phyloP scores from a whole-genome alignment of 2,329 filamentous ascomycete species.

The Colletotrichum abscissum region DNA sequence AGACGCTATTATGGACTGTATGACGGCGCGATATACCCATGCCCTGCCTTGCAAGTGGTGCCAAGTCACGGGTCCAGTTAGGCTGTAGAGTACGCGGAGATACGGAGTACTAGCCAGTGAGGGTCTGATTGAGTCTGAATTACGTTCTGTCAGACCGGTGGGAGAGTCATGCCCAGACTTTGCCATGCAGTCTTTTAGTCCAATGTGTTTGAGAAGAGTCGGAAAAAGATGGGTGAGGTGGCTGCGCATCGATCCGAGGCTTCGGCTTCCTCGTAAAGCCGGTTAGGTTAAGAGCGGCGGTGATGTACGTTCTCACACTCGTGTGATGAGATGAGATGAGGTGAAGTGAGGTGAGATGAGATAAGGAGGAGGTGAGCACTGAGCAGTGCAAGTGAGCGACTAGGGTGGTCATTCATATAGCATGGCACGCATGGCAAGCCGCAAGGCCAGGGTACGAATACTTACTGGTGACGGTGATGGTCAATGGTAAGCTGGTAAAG shows the following conservation, averaged over 20 bases:
- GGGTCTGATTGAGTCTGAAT: neutral
- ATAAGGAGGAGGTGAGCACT: neutral
- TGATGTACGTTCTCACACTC: neutral
- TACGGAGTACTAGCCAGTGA: neutral
- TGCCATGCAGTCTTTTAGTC: neutral
- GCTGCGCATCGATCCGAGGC: neutral
- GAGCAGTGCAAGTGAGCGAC: neutral
- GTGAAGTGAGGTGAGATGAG: neutral
- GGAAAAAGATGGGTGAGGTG: neutral
- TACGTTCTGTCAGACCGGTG: neutral
- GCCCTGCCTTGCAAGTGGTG: neutral
- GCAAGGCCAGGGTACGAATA: neutral
- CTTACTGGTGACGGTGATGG: too few relatives aligned
- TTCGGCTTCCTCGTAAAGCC: neutral
- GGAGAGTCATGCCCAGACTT: neutral
- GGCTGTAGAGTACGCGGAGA: neutral
- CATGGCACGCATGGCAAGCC: neutral
- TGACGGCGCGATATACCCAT: conserved; percentile 20
- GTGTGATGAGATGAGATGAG: neutral
- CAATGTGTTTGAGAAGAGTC: neutral
- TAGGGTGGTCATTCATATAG: conserved; percentile 4
- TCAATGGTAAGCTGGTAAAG: too few relatives aligned
- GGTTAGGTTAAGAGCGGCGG: neutral
- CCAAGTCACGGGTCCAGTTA: neutral
- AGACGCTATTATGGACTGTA: conserved; percentile 4